phyloP scores from a whole-genome alignment of 2,329 filamentous ascomycete genomes.

The Fusarium nanum region DNA sequence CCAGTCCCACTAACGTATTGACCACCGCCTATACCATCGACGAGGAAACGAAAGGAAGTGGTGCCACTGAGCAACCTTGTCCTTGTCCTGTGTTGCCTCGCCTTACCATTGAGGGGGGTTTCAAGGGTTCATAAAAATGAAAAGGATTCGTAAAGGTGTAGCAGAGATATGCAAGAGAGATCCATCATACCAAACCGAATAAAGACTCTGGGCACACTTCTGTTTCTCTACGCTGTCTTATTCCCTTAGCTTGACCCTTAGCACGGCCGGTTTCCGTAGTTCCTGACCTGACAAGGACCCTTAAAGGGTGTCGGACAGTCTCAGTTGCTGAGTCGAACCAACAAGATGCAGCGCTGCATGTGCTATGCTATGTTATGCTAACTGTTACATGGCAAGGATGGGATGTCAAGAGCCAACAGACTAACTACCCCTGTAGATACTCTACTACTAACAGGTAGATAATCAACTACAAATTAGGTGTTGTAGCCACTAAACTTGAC shows the following conservation, averaged over 20 bases:
- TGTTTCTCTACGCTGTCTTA: neutral
- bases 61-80: neutral
- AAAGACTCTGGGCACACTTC: slow-evolving; percentile 1
- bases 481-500: neutral
- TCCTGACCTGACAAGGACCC: neutral
- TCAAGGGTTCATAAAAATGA: neutral
- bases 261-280: slow-evolving; percentile 1
- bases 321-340: neutral
- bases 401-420: neutral
- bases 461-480: neutral
- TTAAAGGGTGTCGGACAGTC: slow-evolving; percentile 1
- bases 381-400: neutral
- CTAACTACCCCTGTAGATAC: neutral
- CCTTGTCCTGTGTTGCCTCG: neutral
- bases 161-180: slow-evolving; percentile 1
- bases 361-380: slow-evolving; percentile 6
- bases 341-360: slow-evolving; percentile 16
- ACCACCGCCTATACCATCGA: neutral
- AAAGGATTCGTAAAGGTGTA: neutral
- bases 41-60: neutral
- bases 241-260: neutral
- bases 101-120: neutral
- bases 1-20: neutral
- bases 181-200: slow-evolving; percentile 16
- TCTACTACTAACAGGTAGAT: neutral